A percentile compares a stretch with the other conserved stretches of the same genome.
phyloP scores from a whole-genome alignment of 768 basidiomycete species.

The Lactarius trivialis region DNA sequence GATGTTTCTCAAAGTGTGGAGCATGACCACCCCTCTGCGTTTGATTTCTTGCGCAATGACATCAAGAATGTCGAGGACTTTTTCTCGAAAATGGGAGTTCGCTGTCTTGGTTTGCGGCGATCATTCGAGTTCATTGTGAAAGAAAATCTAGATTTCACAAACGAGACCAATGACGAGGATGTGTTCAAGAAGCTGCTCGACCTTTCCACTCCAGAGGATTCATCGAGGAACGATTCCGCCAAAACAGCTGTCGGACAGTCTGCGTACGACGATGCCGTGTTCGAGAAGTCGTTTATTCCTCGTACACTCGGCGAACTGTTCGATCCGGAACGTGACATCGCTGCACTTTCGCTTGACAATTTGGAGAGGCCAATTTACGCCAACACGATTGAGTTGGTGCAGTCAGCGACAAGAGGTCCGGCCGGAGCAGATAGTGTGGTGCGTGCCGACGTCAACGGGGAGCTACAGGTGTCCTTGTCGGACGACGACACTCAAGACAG shows the following conservation, averaged over 20 bases:
- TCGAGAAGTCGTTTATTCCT: slow-evolving; percentile 88
- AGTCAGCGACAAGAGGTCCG: slow-evolving; percentile 24
- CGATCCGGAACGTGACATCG: slow-evolving; percentile 91
- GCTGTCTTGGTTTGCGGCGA: slow-evolving; percentile 67
- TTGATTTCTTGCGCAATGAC: slow-evolving; percentile 92
- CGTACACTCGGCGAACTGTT: slow-evolving; percentile 87
- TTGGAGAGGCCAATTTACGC: slow-evolving; percentile 77
- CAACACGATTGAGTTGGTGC: slow-evolving; percentile 75
- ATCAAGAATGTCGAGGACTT: slow-evolving; percentile 91
- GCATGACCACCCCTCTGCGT: slow-evolving; percentile 93
- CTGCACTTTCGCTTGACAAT: slow-evolving; percentile 61
- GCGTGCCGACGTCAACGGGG: slow-evolving; percentile 14
- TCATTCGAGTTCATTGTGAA: slow-evolving; percentile 87
- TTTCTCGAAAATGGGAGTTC: slow-evolving; percentile 70
- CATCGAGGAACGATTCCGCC: slow-evolving; percentile 19
- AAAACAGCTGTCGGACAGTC: slow-evolving; percentile 22
- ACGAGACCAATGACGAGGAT: slow-evolving; percentile 20
- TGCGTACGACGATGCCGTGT: slow-evolving; percentile 80
- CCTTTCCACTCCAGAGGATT: slow-evolving; percentile 27
- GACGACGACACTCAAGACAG: slow-evolving; percentile 25
- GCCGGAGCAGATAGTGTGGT: slow-evolving; percentile 23
- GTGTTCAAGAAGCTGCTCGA: slow-evolving; percentile 45
- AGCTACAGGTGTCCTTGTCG: slow-evolving; percentile 24
- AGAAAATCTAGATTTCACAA: slow-evolving; percentile 35
- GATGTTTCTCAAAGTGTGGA: slow-evolving; percentile 99